Evolutionary conservation across 805 yeast species (phyloP).

Genomic region (Suhomyces sp.): DNA sequence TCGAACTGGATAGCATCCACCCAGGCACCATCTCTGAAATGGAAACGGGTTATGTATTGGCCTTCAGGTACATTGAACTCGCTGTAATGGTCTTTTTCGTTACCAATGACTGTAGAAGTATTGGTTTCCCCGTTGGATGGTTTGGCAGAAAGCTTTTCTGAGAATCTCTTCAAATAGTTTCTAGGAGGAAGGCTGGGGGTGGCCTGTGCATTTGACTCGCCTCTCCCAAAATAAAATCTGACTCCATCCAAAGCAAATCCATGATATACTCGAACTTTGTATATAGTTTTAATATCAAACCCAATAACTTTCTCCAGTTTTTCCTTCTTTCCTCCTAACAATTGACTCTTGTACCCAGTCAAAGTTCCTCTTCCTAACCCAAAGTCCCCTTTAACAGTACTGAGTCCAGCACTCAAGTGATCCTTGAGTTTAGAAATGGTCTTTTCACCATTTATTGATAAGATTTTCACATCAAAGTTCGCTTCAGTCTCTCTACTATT

Average conservation of each 20-base stretch:
- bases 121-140: neutral
- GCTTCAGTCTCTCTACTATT: constrained; percentile 22
- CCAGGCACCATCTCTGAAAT: constrained; percentile 80
- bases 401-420: constrained; percentile 11
- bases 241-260: constrained; percentile 85
- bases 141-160: constrained; percentile 3
- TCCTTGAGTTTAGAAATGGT: constrained; percentile 49
- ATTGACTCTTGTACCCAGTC: constrained; percentile 37
- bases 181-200: constrained; percentile 49
- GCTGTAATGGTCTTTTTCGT: constrained; percentile 47
- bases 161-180: constrained; percentile 26
- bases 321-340: constrained; percentile 27
- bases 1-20: constrained; percentile 79
- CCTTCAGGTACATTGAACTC: constrained; percentile 56
- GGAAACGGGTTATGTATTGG: constrained; percentile 59
- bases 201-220: neutral
- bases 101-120: constrained; percentile 44
- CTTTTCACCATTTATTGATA: constrained; percentile 62
- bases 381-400: constrained; percentile 30
- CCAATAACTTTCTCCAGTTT: constrained; percentile 20
- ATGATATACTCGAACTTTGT: constrained; percentile 61
- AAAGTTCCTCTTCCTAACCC: constrained; percentile 40
- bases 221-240: constrained; percentile 40
- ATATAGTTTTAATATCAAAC: constrained; percentile 39
- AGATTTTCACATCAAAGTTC: constrained; percentile 50